phyloP scores from a whole-genome alignment of 805 yeast genomes.

The Ogataea dorogensis region DNA sequence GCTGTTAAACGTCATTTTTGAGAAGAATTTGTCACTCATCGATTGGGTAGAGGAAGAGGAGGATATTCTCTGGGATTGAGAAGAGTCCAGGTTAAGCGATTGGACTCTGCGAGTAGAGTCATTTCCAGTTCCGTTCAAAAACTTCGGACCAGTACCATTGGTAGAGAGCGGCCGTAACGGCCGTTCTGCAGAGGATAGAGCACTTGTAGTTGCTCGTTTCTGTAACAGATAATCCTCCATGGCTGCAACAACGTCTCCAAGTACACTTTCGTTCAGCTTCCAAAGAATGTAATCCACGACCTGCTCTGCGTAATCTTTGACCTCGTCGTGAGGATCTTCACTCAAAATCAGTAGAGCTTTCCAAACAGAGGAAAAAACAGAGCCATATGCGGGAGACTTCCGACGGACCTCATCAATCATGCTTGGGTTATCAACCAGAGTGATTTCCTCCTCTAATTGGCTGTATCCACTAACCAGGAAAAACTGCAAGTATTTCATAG shows the following conservation, averaged over 20 bases:
- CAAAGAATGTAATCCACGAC: conserved; percentile 72
- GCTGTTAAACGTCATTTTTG: conserved; percentile 17
- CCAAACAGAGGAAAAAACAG: conserved; percentile 85
- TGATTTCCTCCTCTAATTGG: conserved; percentile 77
- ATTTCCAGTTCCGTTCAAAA: conserved; percentile 3
- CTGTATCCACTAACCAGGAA: conserved; percentile 86
- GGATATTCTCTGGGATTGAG: conserved; percentile 13
- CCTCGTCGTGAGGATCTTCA: conserved; percentile 86
- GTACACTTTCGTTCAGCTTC: conserved; percentile 60
- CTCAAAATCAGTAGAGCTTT: conserved; percentile 74
- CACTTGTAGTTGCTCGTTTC: conserved; percentile 28
- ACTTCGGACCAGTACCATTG: conserved; percentile 7
- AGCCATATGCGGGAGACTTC: conserved; percentile 79
- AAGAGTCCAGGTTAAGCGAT: conserved; percentile 23
- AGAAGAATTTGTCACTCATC: conserved; percentile 22
- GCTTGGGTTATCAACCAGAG: conserved; percentile 59
- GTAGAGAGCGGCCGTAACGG: conserved; percentile 12
- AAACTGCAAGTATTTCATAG: conserved; percentile 64
- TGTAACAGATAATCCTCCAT: conserved; percentile 64
- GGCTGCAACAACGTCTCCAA: conserved; percentile 62
- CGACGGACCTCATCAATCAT: conserved; percentile 62
- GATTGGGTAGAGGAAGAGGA: conserved; percentile 27
- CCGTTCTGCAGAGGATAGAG: neutral
- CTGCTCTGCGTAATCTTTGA: conserved; percentile 66
- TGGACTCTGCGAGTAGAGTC: conserved; percentile 24